A percentile compares a stretch with the other conserved stretches of the same genome.
phyloP scores from a whole-genome alignment of 2,329 filamentous ascomycete genomes.

The Fusarium ramigenum region DNA sequence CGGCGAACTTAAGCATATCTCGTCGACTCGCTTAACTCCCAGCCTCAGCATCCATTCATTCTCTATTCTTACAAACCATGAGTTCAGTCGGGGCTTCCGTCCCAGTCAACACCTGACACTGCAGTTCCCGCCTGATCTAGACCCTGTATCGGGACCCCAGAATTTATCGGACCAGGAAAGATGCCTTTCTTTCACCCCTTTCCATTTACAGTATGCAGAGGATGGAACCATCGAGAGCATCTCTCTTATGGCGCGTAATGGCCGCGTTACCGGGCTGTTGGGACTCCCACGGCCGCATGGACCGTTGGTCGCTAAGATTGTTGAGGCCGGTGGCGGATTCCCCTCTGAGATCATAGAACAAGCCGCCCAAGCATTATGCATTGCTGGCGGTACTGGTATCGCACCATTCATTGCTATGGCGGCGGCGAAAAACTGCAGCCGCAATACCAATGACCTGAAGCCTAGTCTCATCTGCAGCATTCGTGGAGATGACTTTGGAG shows the following conservation, averaged over 20 bases:
- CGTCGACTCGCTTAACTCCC: constrained; percentile 9
- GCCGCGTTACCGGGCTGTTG: constrained; percentile 5
- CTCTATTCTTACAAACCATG: not conserved
- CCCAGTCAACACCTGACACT: constrained; percentile 8
- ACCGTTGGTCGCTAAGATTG: not conserved
- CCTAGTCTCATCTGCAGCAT: constrained; percentile 1
- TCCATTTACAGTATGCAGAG: not conserved
- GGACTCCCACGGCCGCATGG: not conserved
- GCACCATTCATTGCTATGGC: constrained; percentile 1
- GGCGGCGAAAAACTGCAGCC: not conserved
- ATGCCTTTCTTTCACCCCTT: constrained; percentile 14
- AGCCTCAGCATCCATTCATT: constrained; percentile 9
- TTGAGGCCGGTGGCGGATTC: constrained; percentile 2
- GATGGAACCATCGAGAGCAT: not conserved
- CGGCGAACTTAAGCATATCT: not conserved
- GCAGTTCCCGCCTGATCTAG: constrained; percentile 9
- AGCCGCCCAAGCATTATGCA: rapidly evolving
- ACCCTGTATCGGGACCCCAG: constrained; percentile 10
- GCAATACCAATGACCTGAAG: not conserved
- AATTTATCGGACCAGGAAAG: constrained; percentile 1
- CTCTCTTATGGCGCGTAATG: constrained; percentile 5
- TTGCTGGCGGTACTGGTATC: not conserved
- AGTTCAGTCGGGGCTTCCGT: not conserved
- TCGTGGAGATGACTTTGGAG: not conserved
- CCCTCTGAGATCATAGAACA: rapidly evolving